phyloP scores from a whole-genome alignment of 805 yeast species.

The Yueomyces sp. region DNA sequence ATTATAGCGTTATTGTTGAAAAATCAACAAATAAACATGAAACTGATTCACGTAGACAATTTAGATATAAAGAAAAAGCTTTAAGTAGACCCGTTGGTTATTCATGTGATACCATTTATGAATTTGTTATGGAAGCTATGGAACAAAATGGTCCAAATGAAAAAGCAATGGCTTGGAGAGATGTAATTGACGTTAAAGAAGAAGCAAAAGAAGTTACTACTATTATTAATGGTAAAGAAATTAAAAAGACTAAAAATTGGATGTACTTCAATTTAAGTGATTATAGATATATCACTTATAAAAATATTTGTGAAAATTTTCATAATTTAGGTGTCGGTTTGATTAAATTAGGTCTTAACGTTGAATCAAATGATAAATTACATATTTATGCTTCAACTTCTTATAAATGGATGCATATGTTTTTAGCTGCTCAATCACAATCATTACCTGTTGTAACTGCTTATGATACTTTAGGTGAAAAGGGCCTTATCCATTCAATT shows the following conservation, averaged over 20 bases:
- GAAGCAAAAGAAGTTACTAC: slow-evolving; percentile 68
- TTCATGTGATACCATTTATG: slow-evolving; percentile 57
- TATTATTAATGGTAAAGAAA: slow-evolving; percentile 62
- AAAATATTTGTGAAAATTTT: slow-evolving; percentile 38
- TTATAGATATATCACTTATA: slow-evolving; percentile 53
- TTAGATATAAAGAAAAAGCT: slow-evolving; percentile 30
- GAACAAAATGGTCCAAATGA: slow-evolving; percentile 40
- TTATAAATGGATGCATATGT: slow-evolving; percentile 81
- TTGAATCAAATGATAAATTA: slow-evolving; percentile 25
- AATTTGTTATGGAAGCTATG: slow-evolving; percentile 50
- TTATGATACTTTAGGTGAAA: slow-evolving; percentile 86
- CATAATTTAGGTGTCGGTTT: slow-evolving; percentile 61
- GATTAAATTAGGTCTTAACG: slow-evolving; percentile 39
- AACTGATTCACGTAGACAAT: slow-evolving; percentile 71
- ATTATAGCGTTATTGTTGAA: slow-evolving; percentile 46
- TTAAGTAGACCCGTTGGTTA: slow-evolving; percentile 50
- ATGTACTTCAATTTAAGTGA: slow-evolving; percentile 63
- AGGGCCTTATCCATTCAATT: slow-evolving; percentile 76
- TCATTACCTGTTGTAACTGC: slow-evolving; percentile 86
- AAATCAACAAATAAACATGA: slow-evolving; percentile 56
- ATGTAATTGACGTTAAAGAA: slow-evolving; percentile 54
- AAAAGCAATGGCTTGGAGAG: slow-evolving; percentile 67
- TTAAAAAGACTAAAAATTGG: slow-evolving; percentile 76
- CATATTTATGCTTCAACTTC: slow-evolving; percentile 87
- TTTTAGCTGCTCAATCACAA: slow-evolving; percentile 65